Base-by-base conservation (phyloP, 352 stramenopile species). In the Phytophthora agathidicida region DNA sequence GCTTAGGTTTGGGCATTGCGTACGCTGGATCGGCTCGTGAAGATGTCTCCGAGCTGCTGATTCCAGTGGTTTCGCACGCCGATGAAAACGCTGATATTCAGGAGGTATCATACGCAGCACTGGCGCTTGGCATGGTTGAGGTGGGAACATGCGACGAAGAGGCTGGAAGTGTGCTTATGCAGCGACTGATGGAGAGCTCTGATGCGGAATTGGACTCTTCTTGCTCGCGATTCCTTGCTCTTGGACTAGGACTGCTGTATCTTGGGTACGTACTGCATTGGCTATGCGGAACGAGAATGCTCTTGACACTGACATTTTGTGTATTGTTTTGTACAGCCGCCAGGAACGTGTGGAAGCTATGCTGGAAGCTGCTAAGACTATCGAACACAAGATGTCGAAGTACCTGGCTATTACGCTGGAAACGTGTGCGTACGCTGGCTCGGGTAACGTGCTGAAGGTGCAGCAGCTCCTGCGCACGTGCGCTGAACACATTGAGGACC, bases 371-470 rank as follows among this genome's bases (percentile, higher is more conserved):
- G 77, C 98, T 9, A 97, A 98, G 75, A 99, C 98, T 8, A 98
- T 99, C 38, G 96, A 99, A 56, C 96, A 99, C 80, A 83, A 88
- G 58, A 98, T 99, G 70, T 96, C 93, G 9, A 98, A 99, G 73
- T 99, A 98, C 73, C 85, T 98, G 35, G 90, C 90, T 28, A 96
- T 99, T 33, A 96, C 97, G 41, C 73, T 99, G n/a, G 95, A 99
- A 65, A 99, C 96, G 10, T 99, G 93, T 54, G 98, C 98, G 7
- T 99, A 99, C 73, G 96, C 97, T 58, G 98, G 96, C 23, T 99
- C 96, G 37, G 98, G 98, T 8, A 99, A 99, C 68, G 98, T 99
- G 44, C 73, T 99, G 36, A 98, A 98, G 80, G 94, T 99, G 16
- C 97, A 99, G 76, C 83, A 98, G 72, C 91, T 99, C 75, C 80